These are phyloP conservation scores for Lentinus tigrinus DNA, from an alignment of 768 basidiomycete genomes.

Conservation along the genomic window DNA sequence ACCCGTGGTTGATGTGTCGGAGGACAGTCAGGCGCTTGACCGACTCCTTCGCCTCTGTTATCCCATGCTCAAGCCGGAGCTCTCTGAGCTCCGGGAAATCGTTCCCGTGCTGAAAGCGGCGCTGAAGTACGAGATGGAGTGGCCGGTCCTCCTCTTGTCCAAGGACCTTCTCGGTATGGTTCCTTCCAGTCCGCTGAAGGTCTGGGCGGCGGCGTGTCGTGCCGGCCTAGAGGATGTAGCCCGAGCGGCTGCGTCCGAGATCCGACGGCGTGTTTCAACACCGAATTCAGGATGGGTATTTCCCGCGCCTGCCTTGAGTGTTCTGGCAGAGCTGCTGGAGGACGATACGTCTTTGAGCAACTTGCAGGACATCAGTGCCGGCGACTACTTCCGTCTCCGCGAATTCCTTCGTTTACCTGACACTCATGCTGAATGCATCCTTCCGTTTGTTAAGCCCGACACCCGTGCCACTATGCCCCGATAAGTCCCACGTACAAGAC, in stretches of 20 bases:
- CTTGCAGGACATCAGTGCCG: conserved; percentile 3
- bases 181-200: neutral
- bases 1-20: conserved; percentile 14
- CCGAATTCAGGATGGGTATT: neutral
- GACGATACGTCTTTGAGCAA: neutral
- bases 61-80: conserved; percentile 17
- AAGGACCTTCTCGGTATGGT: neutral
- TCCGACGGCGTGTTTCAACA: neutral
- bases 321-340: neutral
- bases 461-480: neutral
- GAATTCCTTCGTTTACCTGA: neutral
- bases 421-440: neutral
- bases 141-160: conserved; percentile 14
- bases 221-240: conserved; percentile 8
- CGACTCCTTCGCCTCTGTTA: conserved; percentile 25
- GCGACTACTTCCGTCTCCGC: conserved; percentile 6
- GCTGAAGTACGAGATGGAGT: conserved; percentile 27
- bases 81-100: conserved; percentile 2
- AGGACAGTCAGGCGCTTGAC: conserved; percentile 22
- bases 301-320: neutral
- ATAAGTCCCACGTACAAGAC: neutral
- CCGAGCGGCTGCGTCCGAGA: neutral
- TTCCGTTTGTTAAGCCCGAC: neutral
- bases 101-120: conserved; percentile 25
- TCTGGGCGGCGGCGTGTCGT: conserved; percentile 10